phyloP scores from a whole-genome alignment of 1,284 basidiomycete species.

The Ustilago sp. region DNA sequence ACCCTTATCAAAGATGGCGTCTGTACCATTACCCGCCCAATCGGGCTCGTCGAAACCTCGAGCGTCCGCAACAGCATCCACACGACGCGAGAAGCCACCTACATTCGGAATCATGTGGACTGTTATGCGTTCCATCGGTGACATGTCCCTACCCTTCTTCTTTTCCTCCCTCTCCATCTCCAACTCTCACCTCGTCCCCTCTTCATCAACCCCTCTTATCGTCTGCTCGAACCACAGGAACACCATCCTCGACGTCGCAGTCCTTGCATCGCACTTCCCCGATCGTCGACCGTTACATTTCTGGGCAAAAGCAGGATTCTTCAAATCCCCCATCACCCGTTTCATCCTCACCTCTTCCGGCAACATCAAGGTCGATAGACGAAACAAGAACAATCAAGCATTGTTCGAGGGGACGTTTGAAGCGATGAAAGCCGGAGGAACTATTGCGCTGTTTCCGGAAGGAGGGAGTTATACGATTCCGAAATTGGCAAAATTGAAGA shows the following conservation, averaged over 20 bases:
- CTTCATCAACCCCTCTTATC: slow-evolving; percentile 44
- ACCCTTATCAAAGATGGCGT: slow-evolving; percentile 7
- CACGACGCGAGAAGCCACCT: slow-evolving; percentile 10
- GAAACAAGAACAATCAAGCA: slow-evolving; percentile 86
- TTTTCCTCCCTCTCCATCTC: slow-evolving; percentile 45
- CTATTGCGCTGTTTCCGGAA: slow-evolving; percentile 93
- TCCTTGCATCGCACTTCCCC: slow-evolving; percentile 76
- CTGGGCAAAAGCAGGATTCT: slow-evolving; percentile 84
- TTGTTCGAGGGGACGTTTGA: slow-evolving; percentile 92
- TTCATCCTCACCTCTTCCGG: slow-evolving; percentile 87
- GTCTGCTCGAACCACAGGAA: slow-evolving; percentile 72
- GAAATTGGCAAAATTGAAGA: slow-evolving; percentile 90
- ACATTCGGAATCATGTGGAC: slow-evolving; percentile 57
- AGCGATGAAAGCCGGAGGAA: slow-evolving; percentile 80
- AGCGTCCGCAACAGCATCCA: slow-evolving; percentile 15
- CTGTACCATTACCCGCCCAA: slow-evolving; percentile 10
- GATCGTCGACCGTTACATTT: slow-evolving; percentile 85
- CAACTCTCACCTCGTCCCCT: slow-evolving; percentile 27
- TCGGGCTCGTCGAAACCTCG: not conserved
- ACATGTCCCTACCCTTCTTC: slow-evolving; percentile 53
- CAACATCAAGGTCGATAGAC: slow-evolving; percentile 94
- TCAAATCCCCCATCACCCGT: slow-evolving; percentile 76
- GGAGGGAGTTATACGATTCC: slow-evolving; percentile 83
- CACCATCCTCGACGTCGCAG: slow-evolving; percentile 62
- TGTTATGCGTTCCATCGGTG: slow-evolving; percentile 58